Conservation (phyloP, 129 eudicot species). For the Arctium minus region DNA sequence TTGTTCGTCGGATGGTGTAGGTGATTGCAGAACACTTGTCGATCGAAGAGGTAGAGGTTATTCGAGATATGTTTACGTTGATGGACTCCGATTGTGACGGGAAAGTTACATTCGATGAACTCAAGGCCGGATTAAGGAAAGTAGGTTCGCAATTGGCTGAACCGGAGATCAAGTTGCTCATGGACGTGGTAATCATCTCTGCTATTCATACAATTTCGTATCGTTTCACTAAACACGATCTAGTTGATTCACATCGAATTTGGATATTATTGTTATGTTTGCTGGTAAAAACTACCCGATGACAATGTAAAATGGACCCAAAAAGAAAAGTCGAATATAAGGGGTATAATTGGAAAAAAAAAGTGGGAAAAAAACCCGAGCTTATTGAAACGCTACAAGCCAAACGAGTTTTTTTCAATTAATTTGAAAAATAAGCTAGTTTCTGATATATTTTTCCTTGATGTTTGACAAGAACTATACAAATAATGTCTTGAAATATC, state of each 20-base stretch:
- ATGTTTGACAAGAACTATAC: not conserved
- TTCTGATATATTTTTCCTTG: no score
- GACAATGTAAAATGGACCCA: no score
- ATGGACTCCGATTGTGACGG: conserved; percentile 97
- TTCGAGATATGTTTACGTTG: conserved; percentile 79
- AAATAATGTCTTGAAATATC: not conserved
- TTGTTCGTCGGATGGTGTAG: conserved; percentile 37
- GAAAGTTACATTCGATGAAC: conserved; percentile 83
- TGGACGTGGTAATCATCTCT: conserved; percentile 84
- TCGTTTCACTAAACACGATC: not conserved
- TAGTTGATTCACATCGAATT: no score
- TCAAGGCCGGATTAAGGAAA: conserved; percentile 71
- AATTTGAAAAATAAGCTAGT: no score
- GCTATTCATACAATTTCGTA: not conserved
- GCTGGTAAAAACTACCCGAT: no score
- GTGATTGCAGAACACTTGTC: conserved; percentile 95
- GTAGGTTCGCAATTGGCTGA: conserved; percentile 98
- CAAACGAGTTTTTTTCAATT: no score
- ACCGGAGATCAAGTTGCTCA: conserved; percentile 88
- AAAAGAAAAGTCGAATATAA: no score
- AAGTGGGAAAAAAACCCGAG: no score
- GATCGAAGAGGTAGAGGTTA: conserved; percentile 89
- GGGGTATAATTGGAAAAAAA: no score
- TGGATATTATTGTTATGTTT: no score
- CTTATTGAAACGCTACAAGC: no score